Evolutionary conservation across 164 flowering plant genomes (phyloP), one percentile per base, ranked within the genome.

Genomic region (Annona cherimola): DNA sequence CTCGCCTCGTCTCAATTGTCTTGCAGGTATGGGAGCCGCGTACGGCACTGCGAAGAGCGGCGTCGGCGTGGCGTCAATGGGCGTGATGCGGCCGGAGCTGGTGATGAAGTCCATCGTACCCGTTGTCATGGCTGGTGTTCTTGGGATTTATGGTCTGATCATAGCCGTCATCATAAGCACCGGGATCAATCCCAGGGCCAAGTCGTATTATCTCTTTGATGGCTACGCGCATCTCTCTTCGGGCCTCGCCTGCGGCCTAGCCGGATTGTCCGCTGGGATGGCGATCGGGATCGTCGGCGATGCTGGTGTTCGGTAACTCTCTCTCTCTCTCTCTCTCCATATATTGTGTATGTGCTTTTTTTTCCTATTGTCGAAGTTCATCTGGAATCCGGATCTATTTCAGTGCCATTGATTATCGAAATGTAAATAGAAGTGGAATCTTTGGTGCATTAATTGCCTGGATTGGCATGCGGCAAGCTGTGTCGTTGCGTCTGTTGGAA

Each of bases 11-110:
- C 35, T 26, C 35, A 26, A 26, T 26, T 45, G 41, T n/a, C 19
- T 4, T n/a, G 57, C 78, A 91, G 97, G 97, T 74, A 91, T 91
- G 97, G 97, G 94, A 71, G 96, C 96, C n/a, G 97, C 96, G 20
- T 91, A 91, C 63, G 97, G 97, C 19, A 90, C 94, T 5, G 97
- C 92, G 45, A 91, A 91, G 88, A 91, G 94, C 64, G 97, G 97
- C 11, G 97, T 91, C 2, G 96, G 96, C 12, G 94, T 91, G 67
- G 96, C 94, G 39, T 91, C 96, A 5, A 91, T 89, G 96, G 94
- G 96, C 0, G 96, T 91, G 72, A 91, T 91, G 96, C 86, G 96
- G 78, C 96, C 96, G 18, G 96, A 91, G 82, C 81, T 91, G 39
- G 96, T 91, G 78, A 89, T 89, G 94, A 91, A 91, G 68, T 91